phyloP scores from a whole-genome alignment of 148 eudicot genomes.

The Camellia japonica region DNA sequence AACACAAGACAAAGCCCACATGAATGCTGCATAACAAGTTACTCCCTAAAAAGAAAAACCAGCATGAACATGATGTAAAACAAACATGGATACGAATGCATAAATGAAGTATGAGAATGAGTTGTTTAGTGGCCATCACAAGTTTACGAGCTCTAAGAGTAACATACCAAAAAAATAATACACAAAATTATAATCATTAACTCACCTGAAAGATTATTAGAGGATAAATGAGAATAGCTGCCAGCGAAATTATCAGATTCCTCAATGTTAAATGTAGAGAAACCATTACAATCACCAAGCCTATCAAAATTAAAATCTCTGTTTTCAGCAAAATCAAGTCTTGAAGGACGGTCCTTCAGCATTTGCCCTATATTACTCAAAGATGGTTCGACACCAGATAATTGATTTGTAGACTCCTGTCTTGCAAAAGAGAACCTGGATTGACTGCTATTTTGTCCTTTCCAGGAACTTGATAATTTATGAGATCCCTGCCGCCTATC shows the following conservation, averaged over 20 bases:
- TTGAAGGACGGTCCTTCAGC: constrained; percentile 31
- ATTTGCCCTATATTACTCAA: constrained; percentile 32
- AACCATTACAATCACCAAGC: constrained; percentile 46
- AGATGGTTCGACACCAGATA: constrained; percentile 38
- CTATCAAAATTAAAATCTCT: constrained; percentile 38
- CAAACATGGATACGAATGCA: background rate
- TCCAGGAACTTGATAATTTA: constrained; percentile 51
- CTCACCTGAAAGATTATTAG: constrained; percentile 59
- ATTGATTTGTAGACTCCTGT: constrained; percentile 33
- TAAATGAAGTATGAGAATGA: background rate
- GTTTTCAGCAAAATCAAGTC: constrained; percentile 40
- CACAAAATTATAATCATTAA: background rate
- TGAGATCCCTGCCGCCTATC: constrained; percentile 49
- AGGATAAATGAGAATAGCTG: constrained; percentile 39
- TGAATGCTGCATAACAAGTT: no score
- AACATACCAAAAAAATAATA: background rate
- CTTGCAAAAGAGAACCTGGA: constrained; percentile 98
- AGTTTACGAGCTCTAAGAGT: background rate
- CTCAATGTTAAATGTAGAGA: constrained; percentile 37
- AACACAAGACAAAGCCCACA: no score
- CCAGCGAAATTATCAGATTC: constrained; percentile 38
- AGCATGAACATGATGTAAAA: background rate
- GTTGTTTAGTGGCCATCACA: background rate
- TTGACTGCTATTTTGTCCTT: constrained; percentile 65
- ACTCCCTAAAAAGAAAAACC: no score